These are phyloP conservation scores for Eucalyptus polybractea DNA, from an alignment of 345 rosid species.

Conservation along the genomic window DNA sequence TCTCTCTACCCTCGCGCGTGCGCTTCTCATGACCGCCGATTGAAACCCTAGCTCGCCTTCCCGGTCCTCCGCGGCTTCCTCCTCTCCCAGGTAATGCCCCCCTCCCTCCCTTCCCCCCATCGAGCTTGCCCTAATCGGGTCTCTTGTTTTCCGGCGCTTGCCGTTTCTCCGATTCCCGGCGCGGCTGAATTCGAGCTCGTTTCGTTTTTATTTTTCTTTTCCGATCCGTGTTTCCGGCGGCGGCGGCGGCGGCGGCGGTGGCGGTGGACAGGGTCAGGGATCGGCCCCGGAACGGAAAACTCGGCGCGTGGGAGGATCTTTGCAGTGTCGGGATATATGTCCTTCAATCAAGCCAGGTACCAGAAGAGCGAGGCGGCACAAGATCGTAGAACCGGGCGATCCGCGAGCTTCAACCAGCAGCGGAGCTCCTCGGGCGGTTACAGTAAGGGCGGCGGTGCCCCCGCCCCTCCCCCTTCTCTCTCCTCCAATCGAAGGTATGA, in stretches of 20 bases:
- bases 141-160: background rate
- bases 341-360: conserved; percentile 92
- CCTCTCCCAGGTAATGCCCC: background rate
- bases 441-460: conserved; percentile 68
- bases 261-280: background rate
- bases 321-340: conserved; percentile 39
- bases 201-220: too few relatives aligned
- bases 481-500: conserved; percentile 53
- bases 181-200: background rate
- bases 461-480: conserved; percentile 56
- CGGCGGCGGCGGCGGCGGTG: background rate
- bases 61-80: background rate
- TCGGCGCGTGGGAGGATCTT: background rate
- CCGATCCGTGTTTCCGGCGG: background rate
- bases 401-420: conserved; percentile 49
- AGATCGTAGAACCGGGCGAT: conserved; percentile 66
- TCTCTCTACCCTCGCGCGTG: background rate
- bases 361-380: conserved; percentile 59
- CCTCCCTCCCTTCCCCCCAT: background rate
- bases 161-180: background rate
- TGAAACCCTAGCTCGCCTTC: conserved; percentile 47
- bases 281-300: background rate
- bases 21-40: conserved; percentile 31
- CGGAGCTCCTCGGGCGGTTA: conserved; percentile 56
- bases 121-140: background rate